Evolutionary conservation across 2,329 filamentous ascomycete genomes (phyloP), one percentile per base, ranked within the genome.

Genomic region (Colletotrichum sp.): DNA sequence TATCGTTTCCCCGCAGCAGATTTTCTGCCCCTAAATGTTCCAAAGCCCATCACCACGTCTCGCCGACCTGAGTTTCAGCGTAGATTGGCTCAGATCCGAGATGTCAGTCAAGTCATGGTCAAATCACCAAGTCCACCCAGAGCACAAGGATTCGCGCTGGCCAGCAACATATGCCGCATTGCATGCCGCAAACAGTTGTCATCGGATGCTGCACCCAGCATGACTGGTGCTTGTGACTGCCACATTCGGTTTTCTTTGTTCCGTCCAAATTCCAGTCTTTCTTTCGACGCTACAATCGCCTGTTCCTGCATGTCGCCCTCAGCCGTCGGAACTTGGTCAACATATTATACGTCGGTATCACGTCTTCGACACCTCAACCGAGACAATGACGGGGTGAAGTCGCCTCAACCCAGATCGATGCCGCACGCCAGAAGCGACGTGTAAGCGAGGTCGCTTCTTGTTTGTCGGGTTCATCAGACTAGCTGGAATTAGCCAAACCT

Each of bases 121-220:
- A 21, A 34, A 36, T 57, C 49, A 28, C 49, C 13, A 21, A 24
- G 7, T n/a, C 39, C 65, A 55, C 44, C 44, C 36, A 62, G 39
- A 26, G 28, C 24, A 65, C 59, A 52, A 63, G 55, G 30, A 18
- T 57, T 65, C 39, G 36, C 39, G 7, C 63, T 26, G 26, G 52
- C 16, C 39, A 18, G n/a, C 36, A 39, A 16, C 5, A 16, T 32
- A 52, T 62, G 5, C 21, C 49, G 60, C 49, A 28, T 16, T 24
- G 13, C 62, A 36, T 65, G n/a, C 74, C 64, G 74, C 59, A 69
- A 73, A 39, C 65, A 65, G 52, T 52, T 18, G 16, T 9, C 28
- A 49, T 73, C 64, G 74, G 64, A 74, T 76, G 59, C 24, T 52
- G 74, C 70, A 65, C 71, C 65, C 26, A 60, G 16, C 57, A 24